Evolutionary conservation across 192 early-diverging fungal species (phyloP).

Genomic region (Backusella liffmaniae): DNA sequence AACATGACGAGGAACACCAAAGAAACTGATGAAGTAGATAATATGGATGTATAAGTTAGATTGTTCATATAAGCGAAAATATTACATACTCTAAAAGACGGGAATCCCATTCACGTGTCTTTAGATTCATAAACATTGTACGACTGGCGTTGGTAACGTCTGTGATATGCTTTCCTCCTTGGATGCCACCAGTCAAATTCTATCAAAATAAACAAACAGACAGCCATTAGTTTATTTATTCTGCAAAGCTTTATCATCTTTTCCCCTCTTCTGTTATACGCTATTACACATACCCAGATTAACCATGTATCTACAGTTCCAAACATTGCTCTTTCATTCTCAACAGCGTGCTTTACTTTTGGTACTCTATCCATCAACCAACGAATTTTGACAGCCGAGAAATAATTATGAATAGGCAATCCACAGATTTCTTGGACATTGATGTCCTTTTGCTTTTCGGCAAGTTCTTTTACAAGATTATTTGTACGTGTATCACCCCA

Average conservation of each 20-base stretch:
- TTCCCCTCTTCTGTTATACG: background rate
- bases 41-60: too few relatives aligned
- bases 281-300: constrained; percentile 62
- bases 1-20: constrained; percentile 52
- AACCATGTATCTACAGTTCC: constrained; percentile 97
- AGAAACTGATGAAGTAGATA: constrained; percentile 47
- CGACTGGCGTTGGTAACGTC: constrained; percentile 94
- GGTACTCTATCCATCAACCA: constrained; percentile 89
- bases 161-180: constrained; percentile 78
- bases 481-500: constrained; percentile 92
- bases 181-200: constrained; percentile 82
- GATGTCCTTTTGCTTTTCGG: constrained; percentile 34
- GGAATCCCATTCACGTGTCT: constrained; percentile 78
- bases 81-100: constrained; percentile 57
- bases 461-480: constrained; percentile 65
- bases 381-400: constrained; percentile 87
- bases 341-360: constrained; percentile 68
- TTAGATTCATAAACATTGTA: constrained; percentile 94
- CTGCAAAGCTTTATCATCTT: background rate
- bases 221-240: background rate
- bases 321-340: constrained; percentile 74
- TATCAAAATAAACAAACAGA: constrained; percentile 22
- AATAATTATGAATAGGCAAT: constrained; percentile 91
- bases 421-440: constrained; percentile 64
- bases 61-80: background rate